Evolutionary conservation across 2,329 filamentous ascomycete genomes (phyloP), one percentile per base, ranked within the genome.

Genomic region (Trichoderma gracile): DNA sequence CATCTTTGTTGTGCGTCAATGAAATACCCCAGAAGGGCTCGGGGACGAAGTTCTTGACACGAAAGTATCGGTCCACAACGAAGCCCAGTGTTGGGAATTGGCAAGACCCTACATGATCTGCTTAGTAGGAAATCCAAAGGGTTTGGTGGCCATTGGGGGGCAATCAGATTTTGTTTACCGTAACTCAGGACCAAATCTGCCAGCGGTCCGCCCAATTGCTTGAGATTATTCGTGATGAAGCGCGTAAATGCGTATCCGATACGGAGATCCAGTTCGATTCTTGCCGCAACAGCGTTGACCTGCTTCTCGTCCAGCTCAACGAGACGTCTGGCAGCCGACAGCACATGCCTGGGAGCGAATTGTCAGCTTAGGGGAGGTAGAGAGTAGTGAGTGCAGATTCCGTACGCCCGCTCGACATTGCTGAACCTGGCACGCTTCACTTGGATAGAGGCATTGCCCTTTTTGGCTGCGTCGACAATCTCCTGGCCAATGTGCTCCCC

Each of bases 1-100:
- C 82, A 43, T 97, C 89, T 58, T 91, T 89, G 47, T 82, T 84
- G 71, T 97, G 91, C 72, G 86, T 87, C 45, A 99, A 83, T 70
- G 89, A 94, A 80, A 99, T 96, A 66, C 85, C 85, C 95, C 95
- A 99, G 76, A 98, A 99, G 0, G 86, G 81, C 73, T 99, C 95
- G 0, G 94, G 90, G 1, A 95, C 88, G 75, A 99, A 99, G 70
- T 96, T 97, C 68, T 92, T 89, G 58, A 99, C 95, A 57, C 91
- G 88, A 71, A 97, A 92, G 75, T 98, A 99, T 54, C 94, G 87
- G 76, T 99, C 95, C 7, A 99, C 95, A 1, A 99, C 94, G 69
- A 99, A 99, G 0, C 95, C 95, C 5, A 99, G 82, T 0, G 95
- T 98, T 1, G 95, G 95, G 72, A 99, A 99, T 75, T 99, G 95